Percentiles rank a stretch among this genome's conserved stretches.
phyloP scores from a whole-genome alignment of 768 basidiomycete genomes.

The Podaxis mareebaensis region DNA sequence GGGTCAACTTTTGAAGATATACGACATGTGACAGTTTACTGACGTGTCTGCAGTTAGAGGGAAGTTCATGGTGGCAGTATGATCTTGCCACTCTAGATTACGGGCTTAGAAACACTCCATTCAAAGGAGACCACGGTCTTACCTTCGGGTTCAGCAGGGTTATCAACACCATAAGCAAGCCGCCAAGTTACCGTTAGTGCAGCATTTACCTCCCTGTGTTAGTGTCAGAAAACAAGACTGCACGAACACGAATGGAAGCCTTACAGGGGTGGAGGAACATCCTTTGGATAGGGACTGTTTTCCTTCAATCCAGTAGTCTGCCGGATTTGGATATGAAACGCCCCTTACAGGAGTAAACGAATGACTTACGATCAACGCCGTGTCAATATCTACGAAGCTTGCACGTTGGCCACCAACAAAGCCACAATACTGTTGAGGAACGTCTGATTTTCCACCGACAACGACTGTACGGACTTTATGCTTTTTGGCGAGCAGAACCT shows the following conservation, averaged over 20 bases:
- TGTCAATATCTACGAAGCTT: constrained; percentile 2
- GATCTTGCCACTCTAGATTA: background rate
- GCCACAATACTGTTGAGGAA: constrained; percentile 27
- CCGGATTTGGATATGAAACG: background rate
- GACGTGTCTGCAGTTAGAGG: background rate
- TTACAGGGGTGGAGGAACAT: constrained; percentile 57
- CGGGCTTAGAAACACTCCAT: background rate
- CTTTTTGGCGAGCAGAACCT: constrained; percentile 62
- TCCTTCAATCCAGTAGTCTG: constrained; percentile 53
- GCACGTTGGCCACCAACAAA: constrained; percentile 2
- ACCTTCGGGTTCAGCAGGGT: constrained; percentile 59
- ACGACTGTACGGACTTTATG: constrained; percentile 61
- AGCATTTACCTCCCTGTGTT: background rate
- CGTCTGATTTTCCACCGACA: constrained; percentile 48
- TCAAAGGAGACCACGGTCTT: constrained; percentile 9
- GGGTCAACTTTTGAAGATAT: background rate
- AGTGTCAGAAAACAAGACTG: background rate
- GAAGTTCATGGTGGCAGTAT: background rate
- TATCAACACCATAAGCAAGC: constrained; percentile 57
- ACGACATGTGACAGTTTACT: background rate
- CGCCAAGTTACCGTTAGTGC: constrained; percentile 48
- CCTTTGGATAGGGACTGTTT: background rate
- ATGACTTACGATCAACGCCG: constrained; percentile 35
- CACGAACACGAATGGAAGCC: background rate
- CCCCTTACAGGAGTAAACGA: background rate